Evolutionary conservation across 768 basidiomycete species (phyloP), one percentile per base, ranked within the genome.

Genomic region (Phanerochaete carnosa): DNA sequence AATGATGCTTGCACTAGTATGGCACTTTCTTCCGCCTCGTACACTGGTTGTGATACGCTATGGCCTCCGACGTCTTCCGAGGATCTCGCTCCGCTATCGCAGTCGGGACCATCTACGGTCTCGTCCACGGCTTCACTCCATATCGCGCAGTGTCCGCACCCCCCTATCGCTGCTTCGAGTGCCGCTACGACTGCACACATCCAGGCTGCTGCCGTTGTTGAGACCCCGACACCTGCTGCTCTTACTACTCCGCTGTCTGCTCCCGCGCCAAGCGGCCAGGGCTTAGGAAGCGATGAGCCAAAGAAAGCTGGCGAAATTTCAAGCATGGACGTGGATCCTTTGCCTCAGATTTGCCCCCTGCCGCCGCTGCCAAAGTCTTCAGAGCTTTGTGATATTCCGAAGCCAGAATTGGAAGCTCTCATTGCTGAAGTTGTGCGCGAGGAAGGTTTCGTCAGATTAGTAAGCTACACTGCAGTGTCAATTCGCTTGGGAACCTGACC

Each of bases 381-480:
- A 0, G 73, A 74, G 0, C 65, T 90, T n/a, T 87, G 89, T 63
- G 72, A 80, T 54, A 70, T 90, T 28, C 70, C 87, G 25, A 74
- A 71, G 33, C 59, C 71, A 12, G 76, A 80, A 7, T 79, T 92
- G 13, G 87, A 90, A 66, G 72, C 72, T 47, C 69, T 88, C 2
- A 79, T 91, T 19, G 77, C 80, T 12, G 79, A 85, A 28, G 79
- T 90, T 25, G 77, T 91, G 19, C 81, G 84, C 56, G 89, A 92
- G 70, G 86, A 94, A 55, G 86, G 92, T 7, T 94, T 97, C 68
- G 73, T 80, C 13, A 80, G 83, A 64, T 78, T 98, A 83, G 93
- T 91, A 66, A 62, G 83, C n/a, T n/a, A 4, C 30, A 7, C 9
- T n/a, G 15, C 13, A 13, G 71, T 19, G 30, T 52, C 55, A 29